These are phyloP conservation scores for Isoetes taiwanensis DNA, from an alignment of 75 land plant genomes.

Conservation along the genomic window DNA sequence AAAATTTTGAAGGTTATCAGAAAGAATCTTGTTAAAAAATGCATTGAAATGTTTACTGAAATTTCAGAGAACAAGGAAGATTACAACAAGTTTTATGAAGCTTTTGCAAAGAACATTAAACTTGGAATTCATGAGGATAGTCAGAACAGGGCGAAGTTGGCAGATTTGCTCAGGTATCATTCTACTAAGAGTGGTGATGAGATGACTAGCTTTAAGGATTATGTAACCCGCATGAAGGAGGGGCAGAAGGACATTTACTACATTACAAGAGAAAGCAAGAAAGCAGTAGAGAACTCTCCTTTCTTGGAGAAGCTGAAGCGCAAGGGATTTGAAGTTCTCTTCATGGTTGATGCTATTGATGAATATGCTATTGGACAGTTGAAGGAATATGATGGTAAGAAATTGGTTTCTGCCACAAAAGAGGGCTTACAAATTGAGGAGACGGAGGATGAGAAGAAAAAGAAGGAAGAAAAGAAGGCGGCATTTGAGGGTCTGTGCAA, in stretches of 20 bases:
- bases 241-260: conserved; percentile 66
- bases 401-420: conserved; percentile 48
- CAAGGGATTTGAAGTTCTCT: conserved; percentile 58
- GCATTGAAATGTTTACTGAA: conserved; percentile 54
- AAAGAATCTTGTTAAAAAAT: conserved; percentile 75
- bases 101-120: conserved; percentile 49
- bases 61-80: conserved; percentile 60
- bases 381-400: conserved; percentile 71
- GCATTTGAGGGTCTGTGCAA: conserved; percentile 56
- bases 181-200: conserved; percentile 71
- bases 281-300: conserved; percentile 67
- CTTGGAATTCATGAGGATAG: conserved; percentile 59
- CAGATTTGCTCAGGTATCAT: conserved; percentile 50
- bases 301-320: conserved; percentile 66
- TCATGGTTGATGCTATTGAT: conserved; percentile 79
- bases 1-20: conserved; percentile 67
- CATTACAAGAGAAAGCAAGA: conserved; percentile 68
- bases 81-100: conserved; percentile 46
- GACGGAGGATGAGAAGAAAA: conserved; percentile 59
- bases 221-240: conserved; percentile 74
- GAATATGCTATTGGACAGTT: conserved; percentile 59
- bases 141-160: conserved; percentile 51
- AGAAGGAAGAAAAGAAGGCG: conserved; percentile 53
- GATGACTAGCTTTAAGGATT: conserved; percentile 72
- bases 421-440: conserved; percentile 65